Evolutionary conservation across 495 filamentous ascomycete species (phyloP).

Genomic region (Aspergillus biplanus): DNA sequence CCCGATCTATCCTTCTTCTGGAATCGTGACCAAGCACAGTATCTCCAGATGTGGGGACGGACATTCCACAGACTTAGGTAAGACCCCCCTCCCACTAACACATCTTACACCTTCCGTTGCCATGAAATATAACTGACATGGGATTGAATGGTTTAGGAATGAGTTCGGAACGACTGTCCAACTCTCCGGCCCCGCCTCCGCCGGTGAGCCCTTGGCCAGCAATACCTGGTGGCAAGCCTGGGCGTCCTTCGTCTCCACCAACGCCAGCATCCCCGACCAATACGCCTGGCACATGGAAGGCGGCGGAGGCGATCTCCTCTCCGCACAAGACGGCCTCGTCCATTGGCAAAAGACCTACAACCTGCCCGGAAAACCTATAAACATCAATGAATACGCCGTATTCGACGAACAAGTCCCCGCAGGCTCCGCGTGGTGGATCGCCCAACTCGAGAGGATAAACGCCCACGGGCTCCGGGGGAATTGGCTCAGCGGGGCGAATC

Average conservation of each 20-base stretch:
- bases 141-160: too few relatives aligned
- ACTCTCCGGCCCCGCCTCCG: constrained; percentile 1
- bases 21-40: background rate
- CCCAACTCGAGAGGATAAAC: constrained; percentile 41
- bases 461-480: constrained; percentile 44
- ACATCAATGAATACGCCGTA: constrained; percentile 49
- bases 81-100: background rate
- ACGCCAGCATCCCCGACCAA: background rate
- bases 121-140: too few relatives aligned
- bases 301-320: background rate
- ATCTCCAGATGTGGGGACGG: constrained; percentile 1
- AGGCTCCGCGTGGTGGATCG: constrained; percentile 44
- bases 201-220: background rate
- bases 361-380: constrained; percentile 37
- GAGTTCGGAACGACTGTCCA: background rate
- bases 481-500: constrained; percentile 35
- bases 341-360: constrained; percentile 24
- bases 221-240: constrained; percentile 2
- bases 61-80: background rate
- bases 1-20: background rate
- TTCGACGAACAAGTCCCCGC: constrained; percentile 40
- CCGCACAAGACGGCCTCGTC: background rate
- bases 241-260: background rate
- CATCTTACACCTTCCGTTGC: too few relatives aligned
- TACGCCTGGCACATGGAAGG: constrained; percentile 4